Conservation (phyloP, 2,329 filamentous ascomycete species). For the Coniochaeta hoffmannii region DNA sequence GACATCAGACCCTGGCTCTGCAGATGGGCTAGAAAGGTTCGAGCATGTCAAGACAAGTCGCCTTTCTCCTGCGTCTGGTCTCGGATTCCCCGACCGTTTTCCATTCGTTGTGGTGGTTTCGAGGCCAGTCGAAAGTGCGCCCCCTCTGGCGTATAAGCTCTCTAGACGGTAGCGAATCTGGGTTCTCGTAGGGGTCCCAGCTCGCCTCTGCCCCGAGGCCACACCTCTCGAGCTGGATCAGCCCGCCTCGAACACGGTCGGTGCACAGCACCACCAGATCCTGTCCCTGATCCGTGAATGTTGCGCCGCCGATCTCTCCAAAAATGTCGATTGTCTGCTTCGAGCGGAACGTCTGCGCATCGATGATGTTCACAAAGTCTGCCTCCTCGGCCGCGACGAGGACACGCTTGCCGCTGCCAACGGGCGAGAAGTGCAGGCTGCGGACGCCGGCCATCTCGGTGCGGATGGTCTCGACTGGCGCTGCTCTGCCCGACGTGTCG, state of each 20-base stretch:
- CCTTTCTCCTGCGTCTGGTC: slow-evolving; percentile 11
- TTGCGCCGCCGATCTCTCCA: slow-evolving; percentile 64
- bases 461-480: slow-evolving; percentile 46
- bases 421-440: slow-evolving; percentile 63
- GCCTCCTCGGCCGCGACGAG: slow-evolving; percentile 70
- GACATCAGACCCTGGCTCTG: too few species aligned
- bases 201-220: slow-evolving; percentile 27
- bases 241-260: slow-evolving; percentile 58
- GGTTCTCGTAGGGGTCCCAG: slow-evolving; percentile 12
- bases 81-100: slow-evolving; percentile 8
- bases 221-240: slow-evolving; percentile 54
- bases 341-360: slow-evolving; percentile 55
- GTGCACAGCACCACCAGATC: slow-evolving; percentile 62
- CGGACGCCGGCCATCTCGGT: slow-evolving; percentile 63
- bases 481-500: slow-evolving; percentile 38
- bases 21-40: slow-evolving; percentile 19
- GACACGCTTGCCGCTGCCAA: slow-evolving; percentile 58
- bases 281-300: slow-evolving; percentile 59
- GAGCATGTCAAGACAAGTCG: slow-evolving; percentile 10
- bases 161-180: slow-evolving; percentile 3
- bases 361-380: slow-evolving; percentile 64
- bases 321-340: slow-evolving; percentile 69
- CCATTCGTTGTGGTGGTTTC: slow-evolving; percentile 14
- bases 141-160: slow-evolving; percentile 7
- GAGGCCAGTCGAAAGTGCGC: slow-evolving; percentile 16